Evolutionary conservation across 495 filamentous ascomycete genomes (phyloP).

Genomic region (Annulohypoxylon bovei): DNA sequence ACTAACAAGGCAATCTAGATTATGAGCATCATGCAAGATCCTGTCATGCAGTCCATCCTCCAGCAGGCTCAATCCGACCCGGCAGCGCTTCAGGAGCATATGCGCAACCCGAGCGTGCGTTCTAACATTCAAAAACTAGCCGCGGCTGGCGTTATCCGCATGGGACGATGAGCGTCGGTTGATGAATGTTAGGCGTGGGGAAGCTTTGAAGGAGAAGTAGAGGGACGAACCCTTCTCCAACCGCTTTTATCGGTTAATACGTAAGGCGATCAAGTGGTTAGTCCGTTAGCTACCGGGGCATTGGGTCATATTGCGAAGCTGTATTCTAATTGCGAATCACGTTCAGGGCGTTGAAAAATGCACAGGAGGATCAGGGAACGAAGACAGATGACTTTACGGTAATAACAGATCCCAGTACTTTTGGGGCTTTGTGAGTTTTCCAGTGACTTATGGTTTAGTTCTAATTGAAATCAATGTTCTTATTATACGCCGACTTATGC

Average conservation of each 20-base stretch:
- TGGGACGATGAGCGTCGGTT: constrained; percentile 63
- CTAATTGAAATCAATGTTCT: neutral
- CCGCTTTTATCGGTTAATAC: neutral
- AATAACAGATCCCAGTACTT: constrained; percentile 7
- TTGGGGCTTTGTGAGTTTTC: neutral
- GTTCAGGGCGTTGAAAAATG: constrained; percentile 37
- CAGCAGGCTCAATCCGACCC: constrained; percentile 96
- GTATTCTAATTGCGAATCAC: constrained; percentile 34
- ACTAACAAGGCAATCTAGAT: constrained; percentile 67
- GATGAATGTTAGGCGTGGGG: neutral
- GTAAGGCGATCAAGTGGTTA: neutral
- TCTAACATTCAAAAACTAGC: constrained; percentile 92
- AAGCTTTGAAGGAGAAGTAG: neutral
- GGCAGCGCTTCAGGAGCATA: constrained; percentile 91
- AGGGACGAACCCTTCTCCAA: neutral
- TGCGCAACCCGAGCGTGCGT: constrained; percentile 87
- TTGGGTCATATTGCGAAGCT: constrained; percentile 10
- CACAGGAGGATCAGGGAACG: constrained; percentile 19
- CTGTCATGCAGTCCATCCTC: constrained; percentile 97
- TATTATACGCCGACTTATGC: neutral
- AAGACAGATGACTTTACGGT: constrained; percentile 32
- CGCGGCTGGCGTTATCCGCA: constrained; percentile 88
- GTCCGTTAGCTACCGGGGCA: neutral
- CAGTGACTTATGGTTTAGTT: neutral
- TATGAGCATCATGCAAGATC: constrained; percentile 89